Conservation (phyloP, 2,329 filamentous ascomycete species). For the Neonectria magnoliae region DNA sequence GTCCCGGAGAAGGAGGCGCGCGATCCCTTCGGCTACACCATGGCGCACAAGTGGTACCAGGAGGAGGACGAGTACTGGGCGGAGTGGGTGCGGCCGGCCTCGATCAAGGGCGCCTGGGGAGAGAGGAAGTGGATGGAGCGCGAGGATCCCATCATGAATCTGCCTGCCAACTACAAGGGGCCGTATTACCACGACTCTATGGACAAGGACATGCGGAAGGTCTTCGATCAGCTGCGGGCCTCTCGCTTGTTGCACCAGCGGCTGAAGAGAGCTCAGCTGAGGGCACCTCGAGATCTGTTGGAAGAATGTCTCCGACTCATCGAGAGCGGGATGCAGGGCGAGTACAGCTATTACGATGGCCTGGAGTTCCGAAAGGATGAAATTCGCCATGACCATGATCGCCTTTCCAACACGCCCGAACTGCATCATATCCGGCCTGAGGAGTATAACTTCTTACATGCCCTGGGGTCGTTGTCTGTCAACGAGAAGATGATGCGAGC, state of each 20-base stretch:
- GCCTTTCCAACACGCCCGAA: not conserved
- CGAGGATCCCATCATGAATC: conserved; percentile 33
- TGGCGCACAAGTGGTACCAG: conserved; percentile 37
- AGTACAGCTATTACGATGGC: not conserved
- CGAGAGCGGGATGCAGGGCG: conserved; percentile 17
- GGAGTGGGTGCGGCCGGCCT: conserved; percentile 25
- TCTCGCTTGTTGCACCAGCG: conserved; percentile 29
- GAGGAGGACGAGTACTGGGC: conserved; percentile 34
- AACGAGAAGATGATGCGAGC: conserved; percentile 8
- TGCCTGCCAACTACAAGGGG: conserved; percentile 40
- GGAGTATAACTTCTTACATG: conserved; percentile 37
- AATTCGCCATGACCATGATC: not conserved
- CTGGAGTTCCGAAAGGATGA: conserved; percentile 31
- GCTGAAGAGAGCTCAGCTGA: conserved; percentile 25
- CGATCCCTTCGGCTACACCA: conserved; percentile 43
- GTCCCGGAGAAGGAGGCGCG: conserved; percentile 37
- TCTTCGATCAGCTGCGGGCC: conserved; percentile 19
- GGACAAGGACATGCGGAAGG: conserved; percentile 39
- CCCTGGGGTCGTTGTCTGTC: conserved; percentile 32
- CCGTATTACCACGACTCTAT: conserved; percentile 33
- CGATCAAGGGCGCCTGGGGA: conserved; percentile 30
- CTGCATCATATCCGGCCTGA: conserved; percentile 32
- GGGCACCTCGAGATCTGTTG: conserved; percentile 34
- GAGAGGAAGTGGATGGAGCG: conserved; percentile 13
- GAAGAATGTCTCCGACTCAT: conserved; percentile 18